Evolutionary conservation across 2,329 filamentous ascomycete species (phyloP), one percentile per base, ranked within the genome.

Genomic region (Aquanectria penicillioides): DNA sequence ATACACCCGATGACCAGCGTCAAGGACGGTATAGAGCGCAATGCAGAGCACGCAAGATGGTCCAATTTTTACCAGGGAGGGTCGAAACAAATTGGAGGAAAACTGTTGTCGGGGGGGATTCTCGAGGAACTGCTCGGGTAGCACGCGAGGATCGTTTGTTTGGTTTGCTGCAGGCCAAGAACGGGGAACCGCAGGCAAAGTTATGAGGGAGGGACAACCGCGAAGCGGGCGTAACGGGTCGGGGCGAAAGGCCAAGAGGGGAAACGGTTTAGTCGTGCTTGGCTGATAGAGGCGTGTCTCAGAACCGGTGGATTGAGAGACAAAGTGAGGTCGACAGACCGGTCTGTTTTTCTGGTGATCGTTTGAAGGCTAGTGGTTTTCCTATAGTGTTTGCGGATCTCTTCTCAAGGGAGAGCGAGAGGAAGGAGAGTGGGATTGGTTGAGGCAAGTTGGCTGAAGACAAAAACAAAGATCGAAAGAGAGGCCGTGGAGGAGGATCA

Each of bases 111-210:
- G 55, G 52, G 43, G 40, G 23, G 57, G 15, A 61, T 57, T 18
- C 59, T 66, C 34, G 56, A 46, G 57, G 52, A 47, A 56, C 43
- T 38, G 37, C 53, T 66, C 36, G 61, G 47, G 44, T 65, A 41
- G 53, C 59, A 65, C 65, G 62, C 28, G 36, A 52, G 62, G 51
- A 46, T 36, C 38, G 56, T n/a, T 64, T 62, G 64, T 63, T 63
- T 67, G 62, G 68, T 67, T 68, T 67, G 57, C 63, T 70, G 63
- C 65, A 62, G 53, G 43, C 59, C 59, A 66, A 41, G n/a, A 33
- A 26, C 57, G 70, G 70, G 63, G 38, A 58, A 54, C 60, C 50
- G 62, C 70, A 74, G 70, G 46, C 57, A 49, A 60, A 53, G 44
- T 57, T 57, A 52, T 59, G 55, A 60, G 40, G 61, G 59, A 22